Base-by-base conservation (phyloP, 345 rosid species). In the Lenwebbia sp. region DNA sequence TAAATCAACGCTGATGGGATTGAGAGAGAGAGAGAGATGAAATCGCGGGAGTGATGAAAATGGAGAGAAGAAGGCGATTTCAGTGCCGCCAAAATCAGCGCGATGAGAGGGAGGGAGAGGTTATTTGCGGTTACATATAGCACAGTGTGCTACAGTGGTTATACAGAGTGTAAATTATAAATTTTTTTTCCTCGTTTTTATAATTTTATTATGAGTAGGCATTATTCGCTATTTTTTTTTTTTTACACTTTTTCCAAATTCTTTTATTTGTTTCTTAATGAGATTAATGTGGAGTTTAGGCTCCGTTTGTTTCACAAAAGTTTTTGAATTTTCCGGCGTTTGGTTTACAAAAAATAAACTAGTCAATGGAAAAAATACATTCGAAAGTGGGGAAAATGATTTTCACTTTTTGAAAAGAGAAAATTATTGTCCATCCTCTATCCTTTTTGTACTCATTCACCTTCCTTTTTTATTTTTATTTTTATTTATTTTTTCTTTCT, bases 31-130 rank as follows among this genome's bases (percentile, higher is more conserved):
- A 50, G 4, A 86, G 37, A 19, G 81, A 54, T 14, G 84, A n/a
- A 82, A 86, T 58, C 81, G 88, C 62, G 82, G 88, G 54, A 51
- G 33, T 50, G 47, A 70, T 37, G 47, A 44, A 70, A 9, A 70
- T 37, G 81, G 47, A 37, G 81, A 70, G 86, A 28, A 49, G 53
- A 22, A 10, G 86, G 33, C 78, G 83, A 25, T 58, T 37, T 57
- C 58, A 26, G 85, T 83, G 84, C 95, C 98, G 98, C 98, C 98
- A 96, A 94, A 95, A 90, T 91, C 85, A 92, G 93, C 91, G 94
- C 91, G 91, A 82, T 4, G 90, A 88, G 89, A 86, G 50, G 70
- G 65, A 25, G 86, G 83, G 89, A 57, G 91, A 93, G 57, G 54
- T 30, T 60, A 13, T 7, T 50, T n/a, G 81, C 81, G 47, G 81